These are phyloP conservation scores for Herpetomonas samuelpessoai DNA, from an alignment of 208 protist genomes.

Conservation along the genomic window DNA sequence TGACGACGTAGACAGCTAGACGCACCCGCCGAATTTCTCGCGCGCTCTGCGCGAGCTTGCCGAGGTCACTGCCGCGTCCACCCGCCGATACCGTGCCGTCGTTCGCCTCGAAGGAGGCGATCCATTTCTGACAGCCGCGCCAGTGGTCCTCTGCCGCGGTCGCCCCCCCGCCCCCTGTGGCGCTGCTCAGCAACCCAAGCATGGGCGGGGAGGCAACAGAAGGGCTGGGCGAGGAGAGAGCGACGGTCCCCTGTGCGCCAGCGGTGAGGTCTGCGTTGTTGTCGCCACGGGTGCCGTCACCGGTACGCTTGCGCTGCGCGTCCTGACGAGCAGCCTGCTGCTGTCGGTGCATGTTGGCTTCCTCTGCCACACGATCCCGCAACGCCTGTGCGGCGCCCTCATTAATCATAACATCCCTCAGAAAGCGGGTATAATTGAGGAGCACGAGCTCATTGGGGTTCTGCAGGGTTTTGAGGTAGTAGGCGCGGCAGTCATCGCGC, in stretches of 20 bases:
- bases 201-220: no score
- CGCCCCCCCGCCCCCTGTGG: neutral
- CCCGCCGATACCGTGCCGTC: neutral
- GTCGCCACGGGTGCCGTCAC: neutral
- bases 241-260: neutral
- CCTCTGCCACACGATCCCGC: slow-evolving; percentile 12
- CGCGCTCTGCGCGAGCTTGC: neutral
- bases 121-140: neutral
- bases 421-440: slow-evolving; percentile 15
- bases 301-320: neutral
- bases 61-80: neutral
- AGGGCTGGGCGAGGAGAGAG: no score
- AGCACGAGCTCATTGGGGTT: slow-evolving; percentile 10
- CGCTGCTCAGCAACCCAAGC: no score
- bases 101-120: neutral
- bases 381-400: slow-evolving; percentile 11
- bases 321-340: neutral
- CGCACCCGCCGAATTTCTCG: slow-evolving; percentile 3
- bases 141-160: slow-evolving; percentile 1
- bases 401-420: slow-evolving; percentile 20
- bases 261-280: neutral
- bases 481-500: slow-evolving; percentile 14
- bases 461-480: slow-evolving; percentile 12
- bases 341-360: slow-evolving; percentile 13
- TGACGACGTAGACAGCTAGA: slow-evolving; percentile 8